Percentiles rank a stretch among this genome's conserved stretches.
phyloP scores from a whole-genome alignment of 768 basidiomycete genomes.

The Mycena sanguinolenta region DNA sequence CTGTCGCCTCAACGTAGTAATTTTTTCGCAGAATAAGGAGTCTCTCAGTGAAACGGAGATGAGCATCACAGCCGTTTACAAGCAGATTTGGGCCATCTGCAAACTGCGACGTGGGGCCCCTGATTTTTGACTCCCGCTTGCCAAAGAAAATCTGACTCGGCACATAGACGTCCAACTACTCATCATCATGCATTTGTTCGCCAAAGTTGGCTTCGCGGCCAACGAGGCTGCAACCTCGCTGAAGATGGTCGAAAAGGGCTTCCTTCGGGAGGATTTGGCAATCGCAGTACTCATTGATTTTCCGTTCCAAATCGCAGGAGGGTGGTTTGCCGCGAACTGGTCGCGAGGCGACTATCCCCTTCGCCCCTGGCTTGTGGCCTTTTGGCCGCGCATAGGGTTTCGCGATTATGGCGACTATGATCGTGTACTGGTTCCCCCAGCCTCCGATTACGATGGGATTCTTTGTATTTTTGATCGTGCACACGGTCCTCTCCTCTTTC shows the following conservation, averaged over 20 bases:
- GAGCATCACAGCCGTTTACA: conserved; percentile 91
- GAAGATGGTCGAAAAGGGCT: conserved; percentile 97
- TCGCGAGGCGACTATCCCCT: conserved; percentile 83
- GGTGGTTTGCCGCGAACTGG: conserved; percentile 95
- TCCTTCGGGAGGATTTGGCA: conserved; percentile 96
- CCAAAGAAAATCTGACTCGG: conserved; percentile 8
- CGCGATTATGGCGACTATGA: conserved; percentile 76
- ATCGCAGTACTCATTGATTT: conserved; percentile 96
- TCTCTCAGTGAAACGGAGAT: conserved; percentile 82
- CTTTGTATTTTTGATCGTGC: conserved; percentile 83
- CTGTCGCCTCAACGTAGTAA: not conserved
- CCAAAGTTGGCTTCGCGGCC: conserved; percentile 95
- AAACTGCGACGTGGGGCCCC: conserved; percentile 82
- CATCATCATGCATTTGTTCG: conserved; percentile 87
- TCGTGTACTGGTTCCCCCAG: conserved; percentile 88
- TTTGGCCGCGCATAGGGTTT: conserved; percentile 83
- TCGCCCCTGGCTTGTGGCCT: conserved; percentile 91
- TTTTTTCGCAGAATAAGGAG: conserved; percentile 75
- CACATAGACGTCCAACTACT: conserved; percentile 88
- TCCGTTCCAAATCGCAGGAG: conserved; percentile 95
- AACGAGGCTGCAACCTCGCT: conserved; percentile 92
- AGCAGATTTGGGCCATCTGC: conserved; percentile 95
- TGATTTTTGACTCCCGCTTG: not conserved
- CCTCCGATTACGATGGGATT: conserved; percentile 81
- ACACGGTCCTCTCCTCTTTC: conserved; percentile 88